A percentile compares a stretch with the other conserved stretches of the same genome.
Evolutionary conservation across 176 grass and related monocot genomes (phyloP).

Genomic region (Olyra latifolia): DNA sequence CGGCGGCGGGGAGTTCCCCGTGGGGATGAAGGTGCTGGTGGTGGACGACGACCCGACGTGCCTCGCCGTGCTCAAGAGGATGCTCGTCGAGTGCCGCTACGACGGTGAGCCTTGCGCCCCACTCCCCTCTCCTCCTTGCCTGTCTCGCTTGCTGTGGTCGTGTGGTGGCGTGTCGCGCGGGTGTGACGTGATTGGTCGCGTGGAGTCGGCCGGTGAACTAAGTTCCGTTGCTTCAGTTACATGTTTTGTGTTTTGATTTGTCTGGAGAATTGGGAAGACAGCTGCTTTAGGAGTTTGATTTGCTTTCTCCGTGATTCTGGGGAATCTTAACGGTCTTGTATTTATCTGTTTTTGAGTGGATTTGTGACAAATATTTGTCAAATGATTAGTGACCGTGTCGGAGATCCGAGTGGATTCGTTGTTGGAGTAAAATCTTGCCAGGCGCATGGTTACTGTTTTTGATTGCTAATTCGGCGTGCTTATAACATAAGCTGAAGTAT

Average conservation of each 20-base stretch:
- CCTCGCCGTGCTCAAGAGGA: conserved; percentile 69
- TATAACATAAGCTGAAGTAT: conserved; percentile 4
- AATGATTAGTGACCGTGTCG: not conserved
- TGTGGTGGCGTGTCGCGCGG: not conserved
- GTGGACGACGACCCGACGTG: conserved; percentile 90
- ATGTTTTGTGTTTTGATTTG: conserved; percentile 9
- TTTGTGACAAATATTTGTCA: not conserved
- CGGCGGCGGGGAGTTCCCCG: conserved; percentile 65
- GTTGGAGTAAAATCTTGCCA: not conserved
- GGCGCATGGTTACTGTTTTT: not conserved
- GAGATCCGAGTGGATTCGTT: conserved; percentile 33
- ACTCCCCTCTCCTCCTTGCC: not conserved
- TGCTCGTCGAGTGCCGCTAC: conserved; percentile 80
- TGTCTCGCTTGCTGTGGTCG: not conserved
- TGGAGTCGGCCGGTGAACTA: not conserved
- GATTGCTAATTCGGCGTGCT: not conserved
- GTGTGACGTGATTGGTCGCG: conserved; percentile 5
- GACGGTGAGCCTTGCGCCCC: conserved; percentile 51
- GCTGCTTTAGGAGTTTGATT: conserved; percentile 17
- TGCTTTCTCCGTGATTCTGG: conserved; percentile 9
- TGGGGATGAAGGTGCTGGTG: conserved; percentile 88
- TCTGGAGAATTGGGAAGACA: not conserved
- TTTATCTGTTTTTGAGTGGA: not conserved
- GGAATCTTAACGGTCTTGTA: not conserved
- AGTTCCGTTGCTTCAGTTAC: conserved; percentile 1